Evolutionary conservation across 2,329 filamentous ascomycete genomes (phyloP), one percentile per base, ranked within the genome.

Genomic region (Coniochaeta hoffmannii): DNA sequence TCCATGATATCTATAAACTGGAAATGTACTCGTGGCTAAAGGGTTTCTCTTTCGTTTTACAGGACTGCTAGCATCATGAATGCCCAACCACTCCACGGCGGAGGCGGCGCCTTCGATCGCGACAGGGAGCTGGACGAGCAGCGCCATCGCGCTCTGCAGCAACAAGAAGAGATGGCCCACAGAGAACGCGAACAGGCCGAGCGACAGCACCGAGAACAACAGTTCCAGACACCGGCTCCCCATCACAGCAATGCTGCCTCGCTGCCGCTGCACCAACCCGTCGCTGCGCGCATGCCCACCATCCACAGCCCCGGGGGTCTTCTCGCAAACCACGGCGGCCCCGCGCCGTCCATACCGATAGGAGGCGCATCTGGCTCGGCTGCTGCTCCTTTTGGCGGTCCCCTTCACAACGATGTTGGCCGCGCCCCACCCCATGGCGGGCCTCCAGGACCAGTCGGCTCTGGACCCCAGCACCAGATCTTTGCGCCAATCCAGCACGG

Each of bases 241-340:
- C 90, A 94, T 66, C 92, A 97, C 70, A 94, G 88, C 72, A 92
- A 89, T 66, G 86, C 89, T 36, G 90, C 88, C 56, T 90, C 92
- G 2, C 89, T 96, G 55, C 90, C 92, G 55, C 87, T 97, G 64
- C 93, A 97, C 71, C 93, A 97, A 70, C 93, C 93, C 5, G 91
- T 97, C 57, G 93, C 93, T 59, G 85, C 91, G 67, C 78, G 92
- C 71, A 77, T 90, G 56, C 88, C 86, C 60, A 88, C 90, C 53
- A 95, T 97, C 56, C 93, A 96, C 68, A 95, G 91, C 49, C 93
- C 93, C 1, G 93, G 94, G 62, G 93, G 93, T 9, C 79, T 97
- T 34, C 82, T 97, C 36, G 83, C 87, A 9, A 90, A 86, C 61
- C 84, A 90, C 63, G 84, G 85, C 53, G 79, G 81, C 32, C 80